Conservation (phyloP, 306 rosid species). For the Lotus japonicus region DNA sequence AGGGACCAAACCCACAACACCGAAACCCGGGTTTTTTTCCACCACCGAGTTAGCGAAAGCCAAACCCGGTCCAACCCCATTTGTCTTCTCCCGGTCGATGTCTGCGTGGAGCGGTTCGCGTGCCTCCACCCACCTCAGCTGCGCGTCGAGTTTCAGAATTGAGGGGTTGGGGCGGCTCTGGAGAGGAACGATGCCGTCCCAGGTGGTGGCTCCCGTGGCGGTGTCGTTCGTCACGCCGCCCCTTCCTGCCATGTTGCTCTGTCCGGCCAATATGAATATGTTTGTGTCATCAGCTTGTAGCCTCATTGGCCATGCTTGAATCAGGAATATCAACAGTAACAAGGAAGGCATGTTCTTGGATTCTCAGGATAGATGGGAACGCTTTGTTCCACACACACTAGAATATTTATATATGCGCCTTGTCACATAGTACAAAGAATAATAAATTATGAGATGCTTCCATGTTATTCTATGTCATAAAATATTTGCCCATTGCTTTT, state of each 20-base stretch:
- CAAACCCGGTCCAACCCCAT: slow-evolving; percentile 45
- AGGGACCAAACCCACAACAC: slow-evolving; percentile 46
- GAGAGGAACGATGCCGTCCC: slow-evolving; percentile 68
- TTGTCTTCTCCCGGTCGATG: slow-evolving; percentile 28
- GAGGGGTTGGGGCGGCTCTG: slow-evolving; percentile 36
- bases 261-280: slow-evolving; percentile 83
- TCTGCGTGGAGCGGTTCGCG: slow-evolving; percentile 69
- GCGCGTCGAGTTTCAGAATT: slow-evolving; percentile 36
- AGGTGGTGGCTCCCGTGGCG: slow-evolving; percentile 23
- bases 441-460: background rate
- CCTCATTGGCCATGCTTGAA: slow-evolving; percentile 1
- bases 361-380: background rate
- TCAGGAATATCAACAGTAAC: background rate
- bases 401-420: background rate
- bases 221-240: slow-evolving; percentile 51
- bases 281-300: slow-evolving; percentile 7
- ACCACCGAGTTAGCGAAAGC: slow-evolving; percentile 30
- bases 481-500: background rate
- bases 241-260: slow-evolving; percentile 96
- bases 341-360: slow-evolving; percentile 12
- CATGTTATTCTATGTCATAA: background rate
- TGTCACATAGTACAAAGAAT: background rate
- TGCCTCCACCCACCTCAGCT: slow-evolving; percentile 60
- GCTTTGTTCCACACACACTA: background rate
- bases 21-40: background rate